Conservation (phyloP, 202 grass and related monocot species). For the Carex arenaria region DNA sequence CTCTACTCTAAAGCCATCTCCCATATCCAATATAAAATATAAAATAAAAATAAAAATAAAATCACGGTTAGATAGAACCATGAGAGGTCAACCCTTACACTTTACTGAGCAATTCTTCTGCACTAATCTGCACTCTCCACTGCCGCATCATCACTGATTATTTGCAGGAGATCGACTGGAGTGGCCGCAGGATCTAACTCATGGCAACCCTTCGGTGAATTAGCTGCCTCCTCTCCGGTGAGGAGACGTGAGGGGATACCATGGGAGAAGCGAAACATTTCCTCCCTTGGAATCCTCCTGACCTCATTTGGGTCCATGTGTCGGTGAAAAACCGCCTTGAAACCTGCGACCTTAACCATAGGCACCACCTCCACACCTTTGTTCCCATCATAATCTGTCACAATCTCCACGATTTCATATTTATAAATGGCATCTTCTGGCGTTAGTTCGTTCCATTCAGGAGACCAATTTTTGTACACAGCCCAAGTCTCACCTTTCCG, state of each 20-base stretch:
- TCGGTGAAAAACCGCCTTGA: constrained; percentile 84
- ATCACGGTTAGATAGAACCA: constrained; percentile 24
- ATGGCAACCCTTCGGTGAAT: constrained; percentile 81
- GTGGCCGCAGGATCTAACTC: constrained; percentile 92
- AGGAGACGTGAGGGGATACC: constrained; percentile 71
- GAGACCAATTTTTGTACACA: constrained; percentile 80
- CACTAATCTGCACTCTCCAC: constrained; percentile 45
- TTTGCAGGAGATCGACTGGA: constrained; percentile 76
- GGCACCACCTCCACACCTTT: constrained; percentile 62
- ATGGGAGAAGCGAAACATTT: constrained; percentile 89
- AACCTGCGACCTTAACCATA: constrained; percentile 89
- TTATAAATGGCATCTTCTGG: constrained; percentile 89
- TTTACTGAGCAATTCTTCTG: neutral
- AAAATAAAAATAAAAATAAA: constrained; percentile 22
- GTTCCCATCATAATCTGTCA: constrained; percentile 71
- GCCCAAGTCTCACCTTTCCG: constrained; percentile 96
- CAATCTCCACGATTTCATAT: constrained; percentile 87
- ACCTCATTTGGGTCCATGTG: constrained; percentile 64
- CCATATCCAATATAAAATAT: constrained; percentile 16
- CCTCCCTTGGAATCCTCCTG: constrained; percentile 69
- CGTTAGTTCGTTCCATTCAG: constrained; percentile 84
- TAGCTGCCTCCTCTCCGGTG: constrained; percentile 78
- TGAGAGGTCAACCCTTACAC: neutral
- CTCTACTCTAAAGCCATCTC: constrained; percentile 25
- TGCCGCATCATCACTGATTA: constrained; percentile 51